Percentiles rank a stretch among this genome's conserved stretches.
Evolutionary conservation across 768 basidiomycete species (phyloP).

Genomic region (Tylopilus plumbeoviolaceoides): DNA sequence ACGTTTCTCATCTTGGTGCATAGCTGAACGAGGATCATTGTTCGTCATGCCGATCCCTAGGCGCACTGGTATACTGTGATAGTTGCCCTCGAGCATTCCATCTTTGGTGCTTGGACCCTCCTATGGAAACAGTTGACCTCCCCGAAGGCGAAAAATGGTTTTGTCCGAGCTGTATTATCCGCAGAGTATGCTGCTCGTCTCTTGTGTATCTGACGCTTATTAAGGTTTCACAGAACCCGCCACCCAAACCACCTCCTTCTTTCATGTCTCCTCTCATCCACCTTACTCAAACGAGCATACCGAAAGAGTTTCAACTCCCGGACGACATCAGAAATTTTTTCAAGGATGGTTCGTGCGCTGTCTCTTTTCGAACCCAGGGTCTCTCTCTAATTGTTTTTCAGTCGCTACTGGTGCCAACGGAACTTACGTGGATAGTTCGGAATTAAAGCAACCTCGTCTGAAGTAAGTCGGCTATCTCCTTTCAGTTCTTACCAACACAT

Average conservation of each 20-base stretch:
- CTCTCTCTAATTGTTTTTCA: slow-evolving; percentile 33
- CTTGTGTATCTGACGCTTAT: slow-evolving; percentile 12
- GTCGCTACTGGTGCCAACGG: slow-evolving; percentile 79
- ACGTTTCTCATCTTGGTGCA: slow-evolving; percentile 6
- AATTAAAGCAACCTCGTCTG: slow-evolving; percentile 69
- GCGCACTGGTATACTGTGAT: slow-evolving; percentile 93
- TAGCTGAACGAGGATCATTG: slow-evolving; percentile 80
- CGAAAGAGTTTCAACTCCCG: slow-evolving; percentile 82
- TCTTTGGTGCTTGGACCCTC: slow-evolving; percentile 94
- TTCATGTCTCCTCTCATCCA: slow-evolving; percentile 70
- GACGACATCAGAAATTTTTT: slow-evolving; percentile 80
- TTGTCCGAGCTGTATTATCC: slow-evolving; percentile 66
- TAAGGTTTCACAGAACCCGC: slow-evolving; percentile 48
- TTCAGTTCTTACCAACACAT: not conserved
- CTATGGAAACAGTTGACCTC: slow-evolving; percentile 83
- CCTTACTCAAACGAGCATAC: slow-evolving; percentile 62
- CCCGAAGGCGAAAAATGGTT: slow-evolving; percentile 78
- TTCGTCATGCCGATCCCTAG: slow-evolving; percentile 76
- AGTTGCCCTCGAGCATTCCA: slow-evolving; percentile 96
- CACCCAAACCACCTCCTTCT: slow-evolving; percentile 60
- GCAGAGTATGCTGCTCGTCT: slow-evolving; percentile 47
- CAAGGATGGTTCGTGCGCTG: slow-evolving; percentile 66
- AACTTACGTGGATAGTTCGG: slow-evolving; percentile 76
- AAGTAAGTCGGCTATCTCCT: slow-evolving; percentile 55
- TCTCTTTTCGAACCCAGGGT: slow-evolving; percentile 3